phyloP scores from a whole-genome alignment of 345 rosid species.

The Camelina sativa region DNA sequence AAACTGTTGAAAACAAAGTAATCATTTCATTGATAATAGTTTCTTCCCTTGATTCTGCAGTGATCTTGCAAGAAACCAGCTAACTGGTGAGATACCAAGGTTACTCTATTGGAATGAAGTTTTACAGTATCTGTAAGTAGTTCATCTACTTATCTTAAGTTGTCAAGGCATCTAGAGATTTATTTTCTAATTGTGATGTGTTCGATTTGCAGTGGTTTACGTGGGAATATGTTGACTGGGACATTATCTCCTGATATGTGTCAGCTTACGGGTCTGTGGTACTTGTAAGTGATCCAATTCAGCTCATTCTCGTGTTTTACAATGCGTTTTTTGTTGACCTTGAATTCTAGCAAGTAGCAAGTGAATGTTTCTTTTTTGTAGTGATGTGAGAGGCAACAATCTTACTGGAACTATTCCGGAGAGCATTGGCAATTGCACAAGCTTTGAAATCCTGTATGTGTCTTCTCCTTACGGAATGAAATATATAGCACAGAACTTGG shows the following conservation, averaged over 20 bases:
- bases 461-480: neutral
- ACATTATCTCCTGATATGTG: slow-evolving; percentile 88
- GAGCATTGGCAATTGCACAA: slow-evolving; percentile 92
- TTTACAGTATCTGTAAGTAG: slow-evolving; percentile 93
- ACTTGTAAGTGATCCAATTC: slow-evolving; percentile 64
- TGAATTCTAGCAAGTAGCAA: neutral
- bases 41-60: slow-evolving; percentile 43
- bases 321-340: neutral
- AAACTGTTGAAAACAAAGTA: neutral
- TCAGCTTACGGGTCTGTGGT: slow-evolving; percentile 94
- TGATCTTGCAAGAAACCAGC: slow-evolving; percentile 86
- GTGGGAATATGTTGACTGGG: slow-evolving; percentile 82
- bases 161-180: neutral
- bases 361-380: slow-evolving; percentile 24
- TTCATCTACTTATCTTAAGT: neutral
- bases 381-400: slow-evolving; percentile 94
- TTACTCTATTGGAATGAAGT: slow-evolving; percentile 97
- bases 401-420: slow-evolving; percentile 82
- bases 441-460: slow-evolving; percentile 92
- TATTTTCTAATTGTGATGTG: neutral
- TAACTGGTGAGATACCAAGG: slow-evolving; percentile 87
- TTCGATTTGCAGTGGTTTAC: slow-evolving; percentile 62
- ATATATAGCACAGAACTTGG: no score
- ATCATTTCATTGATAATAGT: neutral
- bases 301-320: neutral